phyloP scores from a whole-genome alignment of 1,284 basidiomycete species.

The Cryptococcus depauperatus region DNA sequence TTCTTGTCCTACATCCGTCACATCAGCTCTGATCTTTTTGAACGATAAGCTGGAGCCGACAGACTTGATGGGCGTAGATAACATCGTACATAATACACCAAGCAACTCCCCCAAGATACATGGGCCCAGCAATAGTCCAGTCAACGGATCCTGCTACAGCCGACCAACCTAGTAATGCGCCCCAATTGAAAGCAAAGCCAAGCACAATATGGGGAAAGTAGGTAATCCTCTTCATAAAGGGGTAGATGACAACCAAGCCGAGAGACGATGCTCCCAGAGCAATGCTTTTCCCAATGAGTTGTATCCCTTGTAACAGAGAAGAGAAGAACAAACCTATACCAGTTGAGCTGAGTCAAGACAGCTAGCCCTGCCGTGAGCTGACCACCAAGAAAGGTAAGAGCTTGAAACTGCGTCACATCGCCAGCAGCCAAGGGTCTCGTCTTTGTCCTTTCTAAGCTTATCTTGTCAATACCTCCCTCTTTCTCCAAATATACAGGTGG shows the following conservation, averaged over 20 bases:
- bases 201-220: slow-evolving; percentile 94
- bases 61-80: slow-evolving; percentile 93
- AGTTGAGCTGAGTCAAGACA: slow-evolving; percentile 84
- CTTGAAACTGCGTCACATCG: slow-evolving; percentile 67
- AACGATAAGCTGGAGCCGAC: slow-evolving; percentile 1
- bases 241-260: slow-evolving; percentile 79
- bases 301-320: neutral
- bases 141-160: slow-evolving; percentile 75
- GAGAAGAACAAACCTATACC: slow-evolving; percentile 64
- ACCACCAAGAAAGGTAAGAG: slow-evolving; percentile 70
- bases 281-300: slow-evolving; percentile 54
- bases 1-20: slow-evolving; percentile 63
- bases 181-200: slow-evolving; percentile 95
- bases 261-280: slow-evolving; percentile 83
- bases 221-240: slow-evolving; percentile 95
- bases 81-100: slow-evolving; percentile 98
- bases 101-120: slow-evolving; percentile 80
- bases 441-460: slow-evolving; percentile 54
- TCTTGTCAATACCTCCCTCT: too few species aligned
- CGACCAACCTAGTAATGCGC: slow-evolving; percentile 90
- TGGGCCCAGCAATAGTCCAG: slow-evolving; percentile 74
- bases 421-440: slow-evolving; percentile 68
- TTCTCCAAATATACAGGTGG: neutral
- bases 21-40: neutral
- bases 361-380: slow-evolving; percentile 82